Base-by-base conservation (phyloP, 345 rosid species). In the Citropsis articulata region DNA sequence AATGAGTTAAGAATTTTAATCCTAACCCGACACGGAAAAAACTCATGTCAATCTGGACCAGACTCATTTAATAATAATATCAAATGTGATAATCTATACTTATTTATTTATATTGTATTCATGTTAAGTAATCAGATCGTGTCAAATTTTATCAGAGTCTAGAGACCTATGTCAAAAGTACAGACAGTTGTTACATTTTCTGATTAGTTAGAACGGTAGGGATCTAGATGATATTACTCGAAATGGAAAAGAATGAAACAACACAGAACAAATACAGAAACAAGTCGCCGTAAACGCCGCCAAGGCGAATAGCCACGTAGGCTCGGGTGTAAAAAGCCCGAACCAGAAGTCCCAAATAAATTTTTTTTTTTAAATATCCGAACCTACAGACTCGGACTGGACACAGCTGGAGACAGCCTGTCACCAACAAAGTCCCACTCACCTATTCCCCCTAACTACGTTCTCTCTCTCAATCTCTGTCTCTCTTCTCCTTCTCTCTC, bases 321-420 rank as follows among this genome's bases (percentile, higher is more conserved):
- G 85, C 0, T 60, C 59, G 80, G 83, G 81, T 3, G 38, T 5
- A 60, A 35, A 0, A 24, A 30, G 57, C 4, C 75, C 81, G 81
- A 84, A 77, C 75, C 81, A 4, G 66, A 61, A 45, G 16, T 45
- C 9, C 33, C 60, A 45, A 1, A 45, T 3, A 45, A 36, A 6
- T 36, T 36, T 36, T 36, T 2, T 9, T 42, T 60, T 62, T 4
- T 72, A 21, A 45, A 69, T 1, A 48, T 31, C 89, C 89, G 85
- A 83, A 82, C 81, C 97, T 83, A 71, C 27, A 80, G 89, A 79
- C 70, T 86, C 89, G 92, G 93, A 75, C 25, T 53, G 50, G 22
- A 30, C 79, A 91, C 92, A 96, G 99, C 98, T 96, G 99, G 98
- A 90, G 84, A 92, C 98, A 96, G 98, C 82, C 98, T 96, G 99